Percentiles rank a stretch among this genome's conserved stretches.
These are phyloP conservation scores for Diaporthe citrichinensis DNA, from an alignment of 2,329 filamentous ascomycete species.

Conservation along the genomic window DNA sequence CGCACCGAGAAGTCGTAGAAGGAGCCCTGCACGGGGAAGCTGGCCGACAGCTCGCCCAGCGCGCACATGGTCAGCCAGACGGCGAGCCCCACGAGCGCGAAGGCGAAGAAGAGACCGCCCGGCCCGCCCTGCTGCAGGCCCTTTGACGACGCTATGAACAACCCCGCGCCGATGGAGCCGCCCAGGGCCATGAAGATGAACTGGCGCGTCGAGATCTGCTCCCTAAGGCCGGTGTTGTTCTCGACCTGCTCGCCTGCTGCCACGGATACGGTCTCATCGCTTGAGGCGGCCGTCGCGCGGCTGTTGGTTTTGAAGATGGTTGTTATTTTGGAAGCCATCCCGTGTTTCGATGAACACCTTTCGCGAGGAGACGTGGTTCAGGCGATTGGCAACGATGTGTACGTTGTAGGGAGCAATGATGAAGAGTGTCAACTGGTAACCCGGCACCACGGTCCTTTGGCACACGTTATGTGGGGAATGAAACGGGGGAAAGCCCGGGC, in stretches of 20 bases:
- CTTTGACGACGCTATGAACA: slow-evolving; percentile 52
- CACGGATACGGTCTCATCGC: background rate
- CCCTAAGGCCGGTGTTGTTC: slow-evolving; percentile 42
- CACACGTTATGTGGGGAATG: background rate
- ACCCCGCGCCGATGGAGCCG: slow-evolving; percentile 54
- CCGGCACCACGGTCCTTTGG: background rate
- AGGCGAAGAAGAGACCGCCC: slow-evolving; percentile 50
- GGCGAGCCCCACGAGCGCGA: slow-evolving; percentile 50
- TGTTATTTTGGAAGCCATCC: background rate
- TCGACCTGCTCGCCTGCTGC: background rate
- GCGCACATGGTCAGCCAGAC: slow-evolving; percentile 51
- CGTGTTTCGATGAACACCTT: no score
- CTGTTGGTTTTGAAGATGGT: slow-evolving; percentile 9
- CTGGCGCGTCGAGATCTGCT: slow-evolving; percentile 52
- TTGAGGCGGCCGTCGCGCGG: background rate
- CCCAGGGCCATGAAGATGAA: slow-evolving; percentile 54
- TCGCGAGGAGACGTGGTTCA: no score
- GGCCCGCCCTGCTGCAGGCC: slow-evolving; percentile 52
- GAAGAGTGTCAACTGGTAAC: no score
- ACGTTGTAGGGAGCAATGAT: background rate
- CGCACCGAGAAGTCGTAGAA: slow-evolving; percentile 56
- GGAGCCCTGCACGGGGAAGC: slow-evolving; percentile 53
- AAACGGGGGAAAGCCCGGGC: background rate
- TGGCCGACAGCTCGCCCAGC: slow-evolving; percentile 50
- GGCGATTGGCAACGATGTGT: background rate